A percentile compares a stretch with the other conserved stretches of the same genome.
These are phyloP conservation scores for Bolboschoenoplectus hybrid DNA, from an alignment of 202 grass and related monocot genomes.

Conservation along the genomic window DNA sequence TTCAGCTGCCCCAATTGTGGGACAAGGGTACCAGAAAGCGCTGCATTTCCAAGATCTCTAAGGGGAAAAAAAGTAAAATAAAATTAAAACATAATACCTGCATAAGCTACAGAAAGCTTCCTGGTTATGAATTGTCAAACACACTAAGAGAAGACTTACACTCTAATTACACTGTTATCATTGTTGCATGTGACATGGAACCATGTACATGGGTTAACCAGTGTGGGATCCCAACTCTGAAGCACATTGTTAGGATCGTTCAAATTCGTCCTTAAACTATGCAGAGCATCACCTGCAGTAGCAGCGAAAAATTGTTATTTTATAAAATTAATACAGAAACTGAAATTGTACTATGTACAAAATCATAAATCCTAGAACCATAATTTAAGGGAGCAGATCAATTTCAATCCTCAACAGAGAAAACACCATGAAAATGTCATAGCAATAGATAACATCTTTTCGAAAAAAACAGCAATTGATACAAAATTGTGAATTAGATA, in stretches of 20 bases:
- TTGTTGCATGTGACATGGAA: conserved; percentile 99
- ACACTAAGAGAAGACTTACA: conserved; percentile 55
- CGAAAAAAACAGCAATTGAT: background rate
- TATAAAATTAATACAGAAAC: conserved; percentile 22
- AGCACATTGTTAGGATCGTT: conserved; percentile 97
- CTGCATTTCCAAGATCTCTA: conserved; percentile 99
- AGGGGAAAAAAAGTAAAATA: conserved; percentile 25
- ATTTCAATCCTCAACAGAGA: background rate
- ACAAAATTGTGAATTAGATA: background rate
- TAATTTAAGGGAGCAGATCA: background rate
- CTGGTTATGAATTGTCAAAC: background rate
- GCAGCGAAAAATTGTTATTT: background rate
- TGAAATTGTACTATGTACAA: background rate
- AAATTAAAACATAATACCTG: conserved; percentile 16
- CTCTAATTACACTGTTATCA: conserved; percentile 99
- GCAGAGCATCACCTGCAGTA: conserved; percentile 90
- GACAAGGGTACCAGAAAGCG: conserved; percentile 88
- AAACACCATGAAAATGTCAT: background rate
- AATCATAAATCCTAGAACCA: conserved; percentile 8
- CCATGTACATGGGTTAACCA: conserved; percentile 99
- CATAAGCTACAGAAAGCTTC: conserved; percentile 11
- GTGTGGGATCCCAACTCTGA: conserved; percentile 95
- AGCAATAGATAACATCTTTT: background rate
- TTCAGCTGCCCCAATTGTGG: conserved; percentile 89
- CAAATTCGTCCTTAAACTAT: conserved; percentile 84